Percentiles rank a stretch among this genome's conserved stretches.
These are phyloP conservation scores for Polytolypa hystricis DNA, from an alignment of 2,329 filamentous ascomycete species.

Conservation along the genomic window DNA sequence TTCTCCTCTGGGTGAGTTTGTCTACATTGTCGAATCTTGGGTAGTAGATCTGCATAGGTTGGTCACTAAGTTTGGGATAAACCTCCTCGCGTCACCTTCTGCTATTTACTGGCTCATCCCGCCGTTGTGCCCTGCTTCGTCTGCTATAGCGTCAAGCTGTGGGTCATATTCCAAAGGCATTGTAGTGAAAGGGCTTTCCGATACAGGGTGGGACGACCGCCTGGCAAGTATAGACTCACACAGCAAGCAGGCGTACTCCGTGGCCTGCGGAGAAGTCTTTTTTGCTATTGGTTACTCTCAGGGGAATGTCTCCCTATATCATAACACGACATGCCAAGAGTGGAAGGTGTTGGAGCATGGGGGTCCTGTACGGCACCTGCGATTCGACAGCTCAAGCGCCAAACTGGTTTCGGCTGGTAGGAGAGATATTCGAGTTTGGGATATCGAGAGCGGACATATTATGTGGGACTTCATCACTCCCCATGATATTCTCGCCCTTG, in stretches of 20 bases:
- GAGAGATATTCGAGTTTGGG: neutral
- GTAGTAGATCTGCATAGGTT: conserved; percentile 23
- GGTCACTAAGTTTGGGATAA: conserved; percentile 21
- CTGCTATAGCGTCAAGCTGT: conserved; percentile 6
- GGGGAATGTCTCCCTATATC: conserved; percentile 22
- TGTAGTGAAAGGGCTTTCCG: conserved; percentile 14
- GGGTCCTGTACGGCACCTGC: neutral
- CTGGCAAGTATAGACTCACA: conserved; percentile 20
- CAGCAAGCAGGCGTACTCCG: conserved; percentile 14
- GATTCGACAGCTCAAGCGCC: neutral
- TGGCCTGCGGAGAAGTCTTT: conserved; percentile 16
- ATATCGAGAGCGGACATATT: neutral
- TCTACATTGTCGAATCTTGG: conserved; percentile 19
- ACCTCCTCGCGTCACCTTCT: conserved; percentile 21
- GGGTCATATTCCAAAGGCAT: conserved; percentile 5
- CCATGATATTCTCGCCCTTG: neutral
- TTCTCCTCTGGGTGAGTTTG: conserved; percentile 8
- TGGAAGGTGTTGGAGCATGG: neutral
- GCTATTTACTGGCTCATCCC: conserved; percentile 25
- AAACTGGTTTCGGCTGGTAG: neutral
- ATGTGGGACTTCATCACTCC: neutral
- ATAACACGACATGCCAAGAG: conserved; percentile 4
- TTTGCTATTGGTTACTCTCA: conserved; percentile 22
- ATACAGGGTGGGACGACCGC: conserved; percentile 24
- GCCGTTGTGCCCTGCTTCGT: conserved; percentile 22